Percentiles rank a stretch among this genome's conserved stretches.
Evolutionary conservation across 1,284 basidiomycete genomes (phyloP).

Genomic region (Austroboletus rostrupii): DNA sequence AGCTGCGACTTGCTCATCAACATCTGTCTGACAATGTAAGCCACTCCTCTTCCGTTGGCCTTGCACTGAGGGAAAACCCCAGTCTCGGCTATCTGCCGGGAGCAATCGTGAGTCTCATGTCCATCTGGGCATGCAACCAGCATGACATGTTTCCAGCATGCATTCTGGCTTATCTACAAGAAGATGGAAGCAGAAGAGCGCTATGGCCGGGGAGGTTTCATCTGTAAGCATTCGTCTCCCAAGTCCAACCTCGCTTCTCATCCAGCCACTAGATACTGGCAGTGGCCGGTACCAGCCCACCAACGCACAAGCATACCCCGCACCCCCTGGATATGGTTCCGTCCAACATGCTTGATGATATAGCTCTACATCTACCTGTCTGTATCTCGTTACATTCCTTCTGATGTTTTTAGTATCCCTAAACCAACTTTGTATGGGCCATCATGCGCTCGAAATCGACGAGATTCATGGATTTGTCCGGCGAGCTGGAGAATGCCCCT

Average conservation of each 20-base stretch:
- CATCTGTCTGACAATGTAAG: conserved; percentile 65
- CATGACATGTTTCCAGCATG: conserved; percentile 35
- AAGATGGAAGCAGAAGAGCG: conserved; percentile 76
- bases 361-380: neutral
- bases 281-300: conserved; percentile 28
- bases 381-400: neutral
- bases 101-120: conserved; percentile 47
- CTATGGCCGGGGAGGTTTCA: conserved; percentile 65
- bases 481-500: conserved; percentile 59
- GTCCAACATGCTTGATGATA: conserved; percentile 12
- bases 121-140: neutral
- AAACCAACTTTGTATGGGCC: conserved; percentile 47
- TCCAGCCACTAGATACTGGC: conserved; percentile 19
- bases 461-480: conserved; percentile 64
- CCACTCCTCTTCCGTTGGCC: conserved; percentile 3
- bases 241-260: neutral
- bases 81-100: conserved; percentile 77
- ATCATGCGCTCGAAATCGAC: conserved; percentile 72
- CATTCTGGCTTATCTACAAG: conserved; percentile 71
- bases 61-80: conserved; percentile 5
- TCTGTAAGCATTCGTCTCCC: conserved; percentile 40
- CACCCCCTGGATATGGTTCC: conserved; percentile 24
- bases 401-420: neutral
- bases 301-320: conserved; percentile 13
- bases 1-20: conserved; percentile 71